phyloP scores from a whole-genome alignment of 1,139 yeast genomes.

The Casaregolazyma lundiana region DNA sequence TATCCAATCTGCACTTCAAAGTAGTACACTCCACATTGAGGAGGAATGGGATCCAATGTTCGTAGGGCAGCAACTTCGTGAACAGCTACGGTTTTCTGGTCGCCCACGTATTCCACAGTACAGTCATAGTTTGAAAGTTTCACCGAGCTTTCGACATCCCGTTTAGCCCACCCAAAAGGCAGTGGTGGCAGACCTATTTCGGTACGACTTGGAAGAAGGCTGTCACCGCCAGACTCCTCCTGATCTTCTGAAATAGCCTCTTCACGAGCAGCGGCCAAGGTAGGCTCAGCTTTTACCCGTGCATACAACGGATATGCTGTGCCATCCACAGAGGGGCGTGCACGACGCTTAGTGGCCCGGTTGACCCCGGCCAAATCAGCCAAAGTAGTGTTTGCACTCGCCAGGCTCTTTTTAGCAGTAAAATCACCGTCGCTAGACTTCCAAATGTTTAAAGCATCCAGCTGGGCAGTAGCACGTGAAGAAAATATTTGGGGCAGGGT shows the following conservation, averaged over 20 bases:
- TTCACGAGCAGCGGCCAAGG: neutral
- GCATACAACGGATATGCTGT: neutral
- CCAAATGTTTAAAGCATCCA: conserved; percentile 21
- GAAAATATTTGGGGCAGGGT: conserved; percentile 26
- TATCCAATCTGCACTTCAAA: conserved; percentile 41
- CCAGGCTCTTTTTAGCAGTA: neutral
- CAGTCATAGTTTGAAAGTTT: conserved; percentile 15
- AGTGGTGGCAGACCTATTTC: conserved; percentile 23
- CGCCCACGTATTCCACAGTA: conserved; percentile 16
- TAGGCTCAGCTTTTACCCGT: neutral
- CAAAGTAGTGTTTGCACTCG: conserved; percentile 4
- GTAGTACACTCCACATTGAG: conserved; percentile 50
- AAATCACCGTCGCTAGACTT: conserved; percentile 1
- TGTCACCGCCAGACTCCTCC: neutral
- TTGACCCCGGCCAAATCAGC: neutral
- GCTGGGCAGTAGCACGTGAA: conserved; percentile 24
- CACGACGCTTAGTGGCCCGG: neutral
- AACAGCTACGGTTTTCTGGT: conserved; percentile 13
- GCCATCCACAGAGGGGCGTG: conserved; percentile 7
- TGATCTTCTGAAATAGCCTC: conserved; percentile 2
- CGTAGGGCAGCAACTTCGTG: conserved; percentile 30
- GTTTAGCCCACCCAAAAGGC: conserved; percentile 24
- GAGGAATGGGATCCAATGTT: conserved; percentile 42
- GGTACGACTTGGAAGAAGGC: conserved; percentile 13
- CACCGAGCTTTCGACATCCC: conserved; percentile 15